Conservation (phyloP, 148 eudicot species). For the Nepenthes mirabilis region DNA sequence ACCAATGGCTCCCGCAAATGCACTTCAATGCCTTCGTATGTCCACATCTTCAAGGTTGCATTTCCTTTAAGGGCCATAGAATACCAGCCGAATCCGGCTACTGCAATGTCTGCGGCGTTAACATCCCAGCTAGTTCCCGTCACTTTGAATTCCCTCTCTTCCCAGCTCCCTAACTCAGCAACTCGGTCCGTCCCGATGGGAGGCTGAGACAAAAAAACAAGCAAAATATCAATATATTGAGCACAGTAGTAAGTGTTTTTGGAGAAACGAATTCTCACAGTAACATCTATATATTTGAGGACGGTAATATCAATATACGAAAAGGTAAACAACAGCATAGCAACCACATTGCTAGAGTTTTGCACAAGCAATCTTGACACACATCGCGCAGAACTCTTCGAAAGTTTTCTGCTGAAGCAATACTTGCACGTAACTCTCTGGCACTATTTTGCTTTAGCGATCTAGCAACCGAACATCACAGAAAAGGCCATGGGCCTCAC, state of each 20-base stretch:
- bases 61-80: conserved; percentile 88
- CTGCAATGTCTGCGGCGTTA: conserved; percentile 56
- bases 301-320: too few relatives aligned
- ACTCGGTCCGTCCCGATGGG: conserved; percentile 57
- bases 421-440: too few relatives aligned
- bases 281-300: too few relatives aligned
- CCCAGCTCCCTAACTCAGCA: conserved; percentile 64
- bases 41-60: conserved; percentile 62
- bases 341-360: not conserved
- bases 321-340: not conserved
- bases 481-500: too few relatives aligned
- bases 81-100: conserved; percentile 88
- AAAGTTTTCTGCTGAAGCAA: too few relatives aligned
- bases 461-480: too few relatives aligned
- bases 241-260: not conserved
- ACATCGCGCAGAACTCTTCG: too few relatives aligned
- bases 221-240: not conserved
- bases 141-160: conserved; percentile 44
- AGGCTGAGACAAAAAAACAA: conserved; percentile 39
- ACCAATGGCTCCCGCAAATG: conserved; percentile 67
- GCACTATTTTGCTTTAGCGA: too few relatives aligned
- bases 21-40: conserved; percentile 52
- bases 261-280: too few relatives aligned
- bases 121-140: conserved; percentile 90
- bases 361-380: too few relatives aligned